A percentile compares a stretch with the other conserved stretches of the same genome.
These are phyloP conservation scores for Pythium pyrilobum DNA, from an alignment of 352 stramenopile species.

Conservation along the genomic window DNA sequence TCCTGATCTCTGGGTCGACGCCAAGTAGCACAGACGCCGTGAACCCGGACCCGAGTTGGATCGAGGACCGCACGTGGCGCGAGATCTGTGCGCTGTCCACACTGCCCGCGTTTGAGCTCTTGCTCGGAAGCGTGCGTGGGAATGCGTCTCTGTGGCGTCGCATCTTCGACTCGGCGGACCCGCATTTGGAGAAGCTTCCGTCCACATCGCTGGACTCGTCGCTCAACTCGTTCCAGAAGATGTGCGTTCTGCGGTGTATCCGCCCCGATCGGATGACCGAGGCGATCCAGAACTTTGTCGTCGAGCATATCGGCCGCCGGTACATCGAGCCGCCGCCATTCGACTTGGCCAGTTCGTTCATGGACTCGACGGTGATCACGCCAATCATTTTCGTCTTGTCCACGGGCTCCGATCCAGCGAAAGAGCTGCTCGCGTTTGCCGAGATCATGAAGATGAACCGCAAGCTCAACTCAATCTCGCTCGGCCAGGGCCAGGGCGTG, in stretches of 20 bases:
- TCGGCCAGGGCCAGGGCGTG: constrained; percentile 86
- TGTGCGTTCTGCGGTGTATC: constrained; percentile 49
- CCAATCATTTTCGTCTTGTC: constrained; percentile 91
- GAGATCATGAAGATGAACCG: constrained; percentile 79
- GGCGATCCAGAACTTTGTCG: constrained; percentile 81
- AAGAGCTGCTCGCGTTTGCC: constrained; percentile 85
- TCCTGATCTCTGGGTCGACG: constrained; percentile 89
- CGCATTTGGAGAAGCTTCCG: constrained; percentile 34
- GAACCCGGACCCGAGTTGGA: constrained; percentile 43
- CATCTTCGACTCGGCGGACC: constrained; percentile 45
- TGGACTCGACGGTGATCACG: constrained; percentile 77
- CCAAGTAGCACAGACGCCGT: constrained; percentile 64
- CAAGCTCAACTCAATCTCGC: constrained; percentile 85
- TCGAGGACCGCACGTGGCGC: constrained; percentile 39
- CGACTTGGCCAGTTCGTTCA: constrained; percentile 77
- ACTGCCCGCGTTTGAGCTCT: constrained; percentile 28
- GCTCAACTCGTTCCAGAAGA: constrained; percentile 43
- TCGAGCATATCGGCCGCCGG: constrained; percentile 59
- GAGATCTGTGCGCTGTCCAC: constrained; percentile 36
- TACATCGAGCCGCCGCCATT: constrained; percentile 87
- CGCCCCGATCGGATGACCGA: constrained; percentile 60
- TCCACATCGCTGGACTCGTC: constrained; percentile 22
- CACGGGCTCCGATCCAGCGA: constrained; percentile 84
- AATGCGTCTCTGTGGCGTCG: constrained; percentile 28
- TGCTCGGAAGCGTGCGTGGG: constrained; percentile 20